Evolutionary conservation across 2,329 filamentous ascomycete genomes (phyloP).

Genomic region (Endoconidiophora laricicola): DNA sequence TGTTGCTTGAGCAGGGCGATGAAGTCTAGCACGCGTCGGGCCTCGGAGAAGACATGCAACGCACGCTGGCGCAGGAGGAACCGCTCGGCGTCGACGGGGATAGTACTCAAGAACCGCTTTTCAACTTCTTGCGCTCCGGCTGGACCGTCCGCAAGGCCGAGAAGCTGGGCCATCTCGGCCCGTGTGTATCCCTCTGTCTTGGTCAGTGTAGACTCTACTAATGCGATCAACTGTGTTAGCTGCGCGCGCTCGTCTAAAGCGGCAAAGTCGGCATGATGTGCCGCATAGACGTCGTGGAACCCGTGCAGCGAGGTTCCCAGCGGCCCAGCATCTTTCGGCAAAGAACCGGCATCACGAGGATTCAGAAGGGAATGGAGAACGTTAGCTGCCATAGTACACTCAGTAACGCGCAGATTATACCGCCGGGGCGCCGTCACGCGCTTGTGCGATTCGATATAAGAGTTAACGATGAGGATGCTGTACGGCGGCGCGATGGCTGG

Average conservation of each 20-base stretch:
- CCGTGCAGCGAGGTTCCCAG: constrained; percentile 70
- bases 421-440: constrained; percentile 82
- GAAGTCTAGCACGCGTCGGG: constrained; percentile 71
- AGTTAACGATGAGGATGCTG: constrained; percentile 86
- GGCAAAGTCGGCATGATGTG: constrained; percentile 26
- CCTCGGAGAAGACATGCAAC: constrained; percentile 80
- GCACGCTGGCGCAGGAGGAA: constrained; percentile 83
- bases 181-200: constrained; percentile 75
- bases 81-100: constrained; percentile 71
- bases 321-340: constrained; percentile 66
- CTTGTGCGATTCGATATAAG: constrained; percentile 87
- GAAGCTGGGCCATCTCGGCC: constrained; percentile 60
- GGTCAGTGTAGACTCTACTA: constrained; percentile 45
- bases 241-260: constrained; percentile 14
- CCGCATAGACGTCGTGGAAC: constrained; percentile 73
- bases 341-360: constrained; percentile 37
- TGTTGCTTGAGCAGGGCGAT: constrained; percentile 49
- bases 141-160: constrained; percentile 45
- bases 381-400: constrained; percentile 75
- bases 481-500: constrained; percentile 68
- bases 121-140: constrained; percentile 47
- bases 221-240: constrained; percentile 18
- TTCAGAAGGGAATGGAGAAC: constrained; percentile 41
- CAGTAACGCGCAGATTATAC: constrained; percentile 93
- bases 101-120: constrained; percentile 58